Evolutionary conservation across 2,329 filamentous ascomycete genomes (phyloP).

Genomic region (Mycosphaerella sp.): DNA sequence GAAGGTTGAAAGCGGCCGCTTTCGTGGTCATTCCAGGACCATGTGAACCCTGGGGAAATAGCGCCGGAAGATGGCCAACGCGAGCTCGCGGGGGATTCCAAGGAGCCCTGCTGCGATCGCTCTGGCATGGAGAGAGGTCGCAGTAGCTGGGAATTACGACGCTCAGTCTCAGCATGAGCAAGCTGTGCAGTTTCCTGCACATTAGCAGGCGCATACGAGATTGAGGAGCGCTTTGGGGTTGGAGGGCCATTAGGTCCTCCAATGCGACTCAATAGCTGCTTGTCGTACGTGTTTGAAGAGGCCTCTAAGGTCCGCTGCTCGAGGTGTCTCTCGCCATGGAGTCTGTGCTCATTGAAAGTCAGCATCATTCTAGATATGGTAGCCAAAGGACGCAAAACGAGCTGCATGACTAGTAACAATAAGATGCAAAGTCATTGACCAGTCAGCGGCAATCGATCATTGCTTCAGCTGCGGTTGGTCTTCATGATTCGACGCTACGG

Average conservation of each 20-base stretch:
- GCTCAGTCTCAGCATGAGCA: conserved; percentile 35
- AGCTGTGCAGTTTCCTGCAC: conserved; percentile 31
- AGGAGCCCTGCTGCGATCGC: conserved; percentile 31
- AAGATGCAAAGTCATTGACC: conserved; percentile 2
- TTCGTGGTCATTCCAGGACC: conserved; percentile 38
- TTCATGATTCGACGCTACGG: conserved; percentile 11
- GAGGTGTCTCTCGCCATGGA: conserved; percentile 55
- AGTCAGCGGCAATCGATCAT: conserved; percentile 7
- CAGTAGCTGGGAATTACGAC: conserved; percentile 37
- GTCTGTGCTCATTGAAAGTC: conserved; percentile 34
- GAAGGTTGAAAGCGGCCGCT: conserved; percentile 22
- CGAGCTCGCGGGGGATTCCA: conserved; percentile 36
- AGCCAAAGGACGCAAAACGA: conserved; percentile 1
- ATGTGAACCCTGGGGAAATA: conserved; percentile 41
- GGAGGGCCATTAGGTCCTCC: conserved; percentile 47
- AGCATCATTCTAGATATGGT: conserved; percentile 13
- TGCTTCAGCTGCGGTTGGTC: conserved; percentile 6
- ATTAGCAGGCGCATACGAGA: conserved; percentile 25
- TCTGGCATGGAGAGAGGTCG: conserved; percentile 44
- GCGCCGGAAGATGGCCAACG: conserved; percentile 39
- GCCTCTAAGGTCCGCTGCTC: conserved; percentile 52
- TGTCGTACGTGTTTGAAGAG: conserved; percentile 57
- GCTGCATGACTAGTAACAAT: not conserved
- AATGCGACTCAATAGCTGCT: conserved; percentile 56
- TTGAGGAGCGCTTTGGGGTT: conserved; percentile 44